Evolutionary conservation across 306 rosid species (phyloP), one percentile per base, ranked within the genome.

Genomic region (Erythrophleum fordii): DNA sequence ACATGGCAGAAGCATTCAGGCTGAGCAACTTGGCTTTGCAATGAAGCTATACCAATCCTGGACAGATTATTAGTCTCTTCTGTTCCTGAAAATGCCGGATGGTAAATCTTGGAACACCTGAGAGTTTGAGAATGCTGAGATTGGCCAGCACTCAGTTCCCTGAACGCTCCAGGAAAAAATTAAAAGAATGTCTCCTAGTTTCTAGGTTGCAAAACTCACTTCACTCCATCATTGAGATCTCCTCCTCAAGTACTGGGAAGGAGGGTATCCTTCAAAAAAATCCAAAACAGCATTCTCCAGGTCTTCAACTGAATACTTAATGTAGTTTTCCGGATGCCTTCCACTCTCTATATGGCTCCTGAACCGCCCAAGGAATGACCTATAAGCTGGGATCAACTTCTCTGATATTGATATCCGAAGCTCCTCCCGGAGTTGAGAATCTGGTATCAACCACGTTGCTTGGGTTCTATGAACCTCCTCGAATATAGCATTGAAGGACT

Each of bases 391-490:
- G 60, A 96, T 83, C 84, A 96, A 80, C 91, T 92, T 92, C 90
- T 96, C 99, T 0, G 95, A 87, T 67, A 96, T 88, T 0, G 97
- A 92, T 79, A 96, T 96, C 79, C 98, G 80, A 7, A 96, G 91
- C 88, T 96, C 99, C 87, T 96, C 99, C 89, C 95, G 83, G 64
- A 96, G 97, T 77, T 92, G 98, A n/a, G 91, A 82, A 85, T 96
- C 99, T 0, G 99, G 99, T 23, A 96, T 78, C 90, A 90, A 87
- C 99, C 99, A 96, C 6, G 82, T 81, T 4, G 97, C 89, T 69
- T 96, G 98, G 66, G 91, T 93, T 89, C 95, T 88, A 70, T 92
- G 99, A 67, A 96, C 98, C 83, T 96, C 99, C 81, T 96, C 99
- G 72, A 96, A 93, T 91, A 93, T 92, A 17, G 97, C 97, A 82